Base-by-base conservation (phyloP, 225 moss, liverwort and hornwort species). In the Bryum argenteum region DNA sequence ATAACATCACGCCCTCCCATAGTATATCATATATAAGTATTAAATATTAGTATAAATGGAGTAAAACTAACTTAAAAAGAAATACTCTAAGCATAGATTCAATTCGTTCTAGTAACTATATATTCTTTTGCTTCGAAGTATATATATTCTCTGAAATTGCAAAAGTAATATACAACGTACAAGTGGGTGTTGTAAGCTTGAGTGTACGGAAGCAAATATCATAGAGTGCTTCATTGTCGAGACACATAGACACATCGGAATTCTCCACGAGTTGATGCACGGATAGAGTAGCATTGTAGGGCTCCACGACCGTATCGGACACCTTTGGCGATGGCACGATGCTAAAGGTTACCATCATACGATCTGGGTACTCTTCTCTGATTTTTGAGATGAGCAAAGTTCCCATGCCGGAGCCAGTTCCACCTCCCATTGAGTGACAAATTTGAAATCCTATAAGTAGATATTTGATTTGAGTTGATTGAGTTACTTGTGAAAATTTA, bases 151-250 rank as follows among this genome's bases (percentile, higher is more conserved):
- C 2, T 26, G 4, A 26, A 26, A 4, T 26, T 26, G 26, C 10
- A 1, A 5, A 12, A 6, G 21, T 16, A 39, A 4, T 13, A 2
- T 2, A 17, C 11, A 23, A 53, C 86, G 38, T 86, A 86, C 86
- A 86, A 62, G 86, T 86, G 14, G 86, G 86, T 4, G 86, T 86
- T 3, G 82, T 86, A 60, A 86, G 86, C 70, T 86, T 86, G 39
- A 86, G 80, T 2, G 86, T 86, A 21, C 86, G 86, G 59, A 86
- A 86, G 65, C 86, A 86, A 54, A 86, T 86, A n/a, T 86, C 85
- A 38, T 85, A 85, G 54, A 85, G 81, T 38, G 85, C 85, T 53
- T 85, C 85, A 33, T 85, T 85, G 71, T 82, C 82, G 1, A 86
- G 64, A 55, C 80, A 80, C 86, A 86, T 82, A 63, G 82, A 86